Conservation (phyloP, 139 green algal species). For the Micromonas pusilla region DNA sequence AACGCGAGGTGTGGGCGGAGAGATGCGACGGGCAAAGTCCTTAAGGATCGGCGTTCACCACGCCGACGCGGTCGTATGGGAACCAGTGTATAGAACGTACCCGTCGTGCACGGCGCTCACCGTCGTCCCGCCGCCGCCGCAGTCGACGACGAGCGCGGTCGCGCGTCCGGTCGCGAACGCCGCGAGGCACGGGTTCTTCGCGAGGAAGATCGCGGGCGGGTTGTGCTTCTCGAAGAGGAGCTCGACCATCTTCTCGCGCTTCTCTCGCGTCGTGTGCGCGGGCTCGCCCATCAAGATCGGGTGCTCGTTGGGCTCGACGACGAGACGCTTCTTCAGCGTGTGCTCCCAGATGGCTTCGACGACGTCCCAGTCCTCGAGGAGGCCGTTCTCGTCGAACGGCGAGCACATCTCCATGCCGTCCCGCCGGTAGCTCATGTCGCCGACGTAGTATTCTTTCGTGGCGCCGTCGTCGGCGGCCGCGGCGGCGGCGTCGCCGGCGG, state of each 20-base stretch:
- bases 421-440: not conserved
- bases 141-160: slow-evolving; percentile 84
- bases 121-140: slow-evolving; percentile 55
- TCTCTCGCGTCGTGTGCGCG: slow-evolving; percentile 50
- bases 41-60: too few species aligned
- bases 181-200: slow-evolving; percentile 75
- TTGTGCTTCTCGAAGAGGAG: slow-evolving; percentile 80
- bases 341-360: slow-evolving; percentile 65
- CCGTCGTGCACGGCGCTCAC: slow-evolving; percentile 88
- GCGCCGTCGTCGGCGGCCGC: too few species aligned
- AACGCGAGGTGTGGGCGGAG: too few species aligned
- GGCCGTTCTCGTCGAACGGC: slow-evolving; percentile 45
- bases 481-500: too few species aligned
- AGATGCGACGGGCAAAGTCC: too few species aligned
- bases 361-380: slow-evolving; percentile 67
- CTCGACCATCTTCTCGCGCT: slow-evolving; percentile 60
- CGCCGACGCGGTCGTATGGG: too few species aligned
- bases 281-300: slow-evolving; percentile 86
- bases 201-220: slow-evolving; percentile 77
- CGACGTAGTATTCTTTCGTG: slow-evolving; percentile 1
- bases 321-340: slow-evolving; percentile 66
- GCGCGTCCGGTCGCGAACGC: slow-evolving; percentile 79
- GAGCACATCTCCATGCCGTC: not conserved
- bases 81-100: too few species aligned
- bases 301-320: slow-evolving; percentile 68